A percentile compares a stretch with the other conserved stretches of the same genome.
Evolutionary conservation across 306 rosid species (phyloP).

Genomic region (Phaseolus lunatus): DNA sequence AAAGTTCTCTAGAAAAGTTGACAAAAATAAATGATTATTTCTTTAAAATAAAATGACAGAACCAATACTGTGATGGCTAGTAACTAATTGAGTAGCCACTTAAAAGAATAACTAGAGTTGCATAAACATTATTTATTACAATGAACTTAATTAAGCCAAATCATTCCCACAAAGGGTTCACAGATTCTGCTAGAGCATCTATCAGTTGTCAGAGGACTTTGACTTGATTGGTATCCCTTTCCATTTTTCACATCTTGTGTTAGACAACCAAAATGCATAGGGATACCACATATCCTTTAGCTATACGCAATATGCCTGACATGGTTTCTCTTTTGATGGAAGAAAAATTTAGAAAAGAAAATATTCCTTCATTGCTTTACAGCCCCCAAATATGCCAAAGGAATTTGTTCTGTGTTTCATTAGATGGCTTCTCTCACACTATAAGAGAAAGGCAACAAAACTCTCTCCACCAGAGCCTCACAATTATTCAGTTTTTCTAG

Average conservation of each 20-base stretch:
- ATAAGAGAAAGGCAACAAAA: constrained; percentile 57
- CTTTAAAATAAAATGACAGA: neutral
- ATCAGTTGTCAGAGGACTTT: constrained; percentile 39
- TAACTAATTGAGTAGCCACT: neutral
- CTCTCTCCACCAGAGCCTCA: constrained; percentile 51
- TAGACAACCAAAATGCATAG: constrained; percentile 45
- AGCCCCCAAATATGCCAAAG: constrained; percentile 66
- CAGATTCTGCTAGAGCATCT: constrained; percentile 44
- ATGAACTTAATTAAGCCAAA: constrained; percentile 32
- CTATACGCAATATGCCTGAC: constrained; percentile 52
- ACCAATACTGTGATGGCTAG: neutral
- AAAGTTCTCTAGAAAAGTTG: neutral
- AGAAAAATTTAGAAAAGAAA: constrained; percentile 56
- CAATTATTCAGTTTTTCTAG: constrained; percentile 37
- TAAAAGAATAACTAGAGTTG: constrained; percentile 14
- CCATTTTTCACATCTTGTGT: constrained; percentile 52
- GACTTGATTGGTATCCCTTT: constrained; percentile 39
- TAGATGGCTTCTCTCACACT: constrained; percentile 54
- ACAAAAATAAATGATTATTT: neutral
- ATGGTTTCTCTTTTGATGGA: constrained; percentile 46
- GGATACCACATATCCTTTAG: constrained; percentile 43
- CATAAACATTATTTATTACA: constrained; percentile 1
- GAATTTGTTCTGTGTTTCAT: constrained; percentile 72
- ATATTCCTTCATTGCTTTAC: constrained; percentile 76
- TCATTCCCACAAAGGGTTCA: constrained; percentile 33